A percentile compares a stretch with the other conserved stretches of the same genome.
phyloP scores from a whole-genome alignment of 768 basidiomycete genomes.

The Collybiopsis confluens region DNA sequence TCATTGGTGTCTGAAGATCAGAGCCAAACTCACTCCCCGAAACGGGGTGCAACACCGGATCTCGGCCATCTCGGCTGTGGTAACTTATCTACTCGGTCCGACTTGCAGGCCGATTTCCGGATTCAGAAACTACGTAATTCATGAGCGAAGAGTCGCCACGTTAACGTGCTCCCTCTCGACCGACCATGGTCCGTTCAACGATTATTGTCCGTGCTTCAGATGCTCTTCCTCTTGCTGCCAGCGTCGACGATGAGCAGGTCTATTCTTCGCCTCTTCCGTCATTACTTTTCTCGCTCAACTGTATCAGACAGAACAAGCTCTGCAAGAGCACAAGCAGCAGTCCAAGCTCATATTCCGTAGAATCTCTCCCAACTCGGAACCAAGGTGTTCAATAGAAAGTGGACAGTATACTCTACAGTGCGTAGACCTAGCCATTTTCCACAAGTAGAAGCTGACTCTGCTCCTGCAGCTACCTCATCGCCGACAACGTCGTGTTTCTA shows the following conservation, averaged over 20 bases:
- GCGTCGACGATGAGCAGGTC: conserved; percentile 96
- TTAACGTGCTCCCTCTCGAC: neutral
- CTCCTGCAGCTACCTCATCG: conserved; percentile 80
- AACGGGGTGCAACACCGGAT: too few relatives aligned
- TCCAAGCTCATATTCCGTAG: conserved; percentile 95
- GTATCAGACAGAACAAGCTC: conserved; percentile 80
- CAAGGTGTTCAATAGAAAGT: conserved; percentile 94
- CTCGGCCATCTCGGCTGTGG: too few relatives aligned
- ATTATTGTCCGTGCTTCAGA: conserved; percentile 82
- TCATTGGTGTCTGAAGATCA: too few relatives aligned
- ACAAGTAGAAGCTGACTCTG: neutral
- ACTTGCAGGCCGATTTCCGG: too few relatives aligned
- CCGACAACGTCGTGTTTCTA: conserved; percentile 91
- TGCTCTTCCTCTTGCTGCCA: conserved; percentile 88
- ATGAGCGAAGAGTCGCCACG: neutral
- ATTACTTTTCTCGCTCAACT: conserved; percentile 3
- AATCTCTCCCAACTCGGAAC: conserved; percentile 90
- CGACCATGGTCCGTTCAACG: conserved; percentile 80
- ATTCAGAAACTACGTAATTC: neutral
- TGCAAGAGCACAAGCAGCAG: conserved; percentile 98
- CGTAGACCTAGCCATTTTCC: conserved; percentile 27
- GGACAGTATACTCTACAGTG: conserved; percentile 95
- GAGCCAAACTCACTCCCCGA: too few relatives aligned
- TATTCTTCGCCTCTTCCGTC: conserved; percentile 12
- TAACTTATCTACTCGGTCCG: too few relatives aligned